Base-by-base conservation (phyloP, 1,139 yeast species). In the Yamadazyma oceani region DNA sequence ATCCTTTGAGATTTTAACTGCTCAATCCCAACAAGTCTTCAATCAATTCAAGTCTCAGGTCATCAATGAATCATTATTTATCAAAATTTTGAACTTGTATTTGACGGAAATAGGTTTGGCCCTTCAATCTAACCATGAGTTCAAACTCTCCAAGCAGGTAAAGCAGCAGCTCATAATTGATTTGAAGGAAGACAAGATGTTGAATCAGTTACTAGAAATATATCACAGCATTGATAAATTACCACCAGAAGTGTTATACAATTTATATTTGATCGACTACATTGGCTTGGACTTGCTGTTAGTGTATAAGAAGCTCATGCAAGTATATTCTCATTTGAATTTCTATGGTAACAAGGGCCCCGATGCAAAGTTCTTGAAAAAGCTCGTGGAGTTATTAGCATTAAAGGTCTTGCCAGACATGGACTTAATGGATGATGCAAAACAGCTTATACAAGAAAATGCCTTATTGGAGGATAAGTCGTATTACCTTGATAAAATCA, bases 401-500 rank as follows among this genome's bases (percentile, higher is more conserved):
- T 64, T 62, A 46, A 67, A 68, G 43, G 59, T 69, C 2, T 56
- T 68, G 31, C 71, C 73, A 1, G 57, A 57, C 4, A 45, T 53
- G 26, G 57, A 59, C 24, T 45, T 54, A 26, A 60, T 53, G 36
- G 54, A 53, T 2, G 61, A 63, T 31, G 66, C 75, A 1, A 51
- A 42, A 27, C 41, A 39, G 24, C 50, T 69, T 11, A 52, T 66
- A 10, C 46, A 51, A 12, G 53, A 51, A 23, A 58, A 60, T 36
- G 48, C 49, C 1, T 14, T 50, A 1, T 53, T 53, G 33, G 37
- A 44, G 14, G 37, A 42, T 17, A 50, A 53, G 12, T 44, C 41
- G 3, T 12, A 17, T 3, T 46, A 53, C 11, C 31, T 51, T 8
- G 35, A 35, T 3, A 57, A 45, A 32, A 47, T 67, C 26, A 37